Percentiles rank a stretch among this genome's conserved stretches.
phyloP scores from a whole-genome alignment of 192 early-diverging fungal genomes.

The Backusella circina region DNA sequence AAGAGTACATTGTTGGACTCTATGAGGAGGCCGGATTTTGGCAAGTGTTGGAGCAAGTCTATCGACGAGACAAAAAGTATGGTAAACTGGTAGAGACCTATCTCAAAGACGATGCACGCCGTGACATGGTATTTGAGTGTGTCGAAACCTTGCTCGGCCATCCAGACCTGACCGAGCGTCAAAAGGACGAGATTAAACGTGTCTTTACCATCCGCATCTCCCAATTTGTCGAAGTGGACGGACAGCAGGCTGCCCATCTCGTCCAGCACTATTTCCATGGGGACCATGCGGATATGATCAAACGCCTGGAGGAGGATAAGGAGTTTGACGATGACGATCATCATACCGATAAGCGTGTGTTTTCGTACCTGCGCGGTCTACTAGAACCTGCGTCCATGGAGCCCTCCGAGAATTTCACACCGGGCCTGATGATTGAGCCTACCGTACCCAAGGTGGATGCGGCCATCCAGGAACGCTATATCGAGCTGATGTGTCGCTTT shows the following conservation, averaged over 20 bases:
- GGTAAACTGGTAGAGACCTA: slow-evolving; percentile 51
- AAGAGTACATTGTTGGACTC: slow-evolving; percentile 42
- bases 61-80: slow-evolving; percentile 52
- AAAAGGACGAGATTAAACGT: slow-evolving; percentile 44
- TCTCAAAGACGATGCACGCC: slow-evolving; percentile 49
- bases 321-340: slow-evolving; percentile 33
- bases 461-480: slow-evolving; percentile 52
- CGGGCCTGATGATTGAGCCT: not conserved
- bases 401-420: not conserved
- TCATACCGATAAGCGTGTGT: slow-evolving; percentile 40
- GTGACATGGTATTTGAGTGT: slow-evolving; percentile 46
- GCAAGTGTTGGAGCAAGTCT: slow-evolving; percentile 52
- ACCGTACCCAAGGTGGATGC: slow-evolving; percentile 8
- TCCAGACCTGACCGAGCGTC: slow-evolving; percentile 36
- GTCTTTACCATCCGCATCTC: slow-evolving; percentile 47
- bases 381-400: slow-evolving; percentile 35
- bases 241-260: slow-evolving; percentile 49
- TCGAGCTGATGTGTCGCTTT: slow-evolving; percentile 54
- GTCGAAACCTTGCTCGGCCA: slow-evolving; percentile 43
- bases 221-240: slow-evolving; percentile 59
- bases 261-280: slow-evolving; percentile 47
- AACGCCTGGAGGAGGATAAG: slow-evolving; percentile 35
- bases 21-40: slow-evolving; percentile 57
- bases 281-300: slow-evolving; percentile 49
- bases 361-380: slow-evolving; percentile 54